phyloP scores from a whole-genome alignment of 208 protist genomes.

The Trypanosoma avium region DNA sequence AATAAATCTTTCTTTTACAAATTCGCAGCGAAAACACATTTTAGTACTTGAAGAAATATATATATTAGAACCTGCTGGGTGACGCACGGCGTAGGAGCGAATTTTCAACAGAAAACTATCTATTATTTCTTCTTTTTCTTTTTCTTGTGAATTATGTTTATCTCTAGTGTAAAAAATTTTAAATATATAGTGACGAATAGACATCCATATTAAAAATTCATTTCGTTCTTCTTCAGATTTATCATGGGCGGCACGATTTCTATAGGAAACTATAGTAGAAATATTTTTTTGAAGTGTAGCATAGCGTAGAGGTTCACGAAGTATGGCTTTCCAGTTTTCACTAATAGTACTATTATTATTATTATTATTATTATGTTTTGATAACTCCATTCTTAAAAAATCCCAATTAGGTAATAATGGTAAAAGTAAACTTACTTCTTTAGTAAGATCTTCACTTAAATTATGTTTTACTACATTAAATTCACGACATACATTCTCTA shows the following conservation, averaged over 20 bases:
- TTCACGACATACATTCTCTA: conserved; percentile 9
- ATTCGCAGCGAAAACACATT: conserved; percentile 35
- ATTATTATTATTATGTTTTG: neutral
- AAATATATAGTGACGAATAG: conserved; percentile 7
- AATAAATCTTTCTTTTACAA: conserved; percentile 36
- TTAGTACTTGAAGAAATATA: neutral
- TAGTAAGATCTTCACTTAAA: neutral
- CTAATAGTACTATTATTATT: neutral
- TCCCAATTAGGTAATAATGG: conserved; percentile 20
- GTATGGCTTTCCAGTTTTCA: neutral
- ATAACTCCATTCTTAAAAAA: neutral
- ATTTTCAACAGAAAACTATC: conserved; percentile 2
- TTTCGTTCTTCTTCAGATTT: conserved; percentile 7
- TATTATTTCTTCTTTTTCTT: no score
- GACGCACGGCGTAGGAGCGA: conserved; percentile 1
- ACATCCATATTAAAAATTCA: conserved; percentile 23
- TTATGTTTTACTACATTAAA: neutral
- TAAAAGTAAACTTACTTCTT: conserved; percentile 13
- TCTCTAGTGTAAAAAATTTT: no score
- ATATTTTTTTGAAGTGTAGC: conserved; percentile 3
- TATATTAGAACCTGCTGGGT: neutral
- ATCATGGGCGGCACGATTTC: conserved; percentile 17
- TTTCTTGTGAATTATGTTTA: no score
- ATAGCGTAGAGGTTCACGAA: neutral
- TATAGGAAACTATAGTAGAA: conserved; percentile 3